A percentile compares a stretch with the other conserved stretches of the same genome.
phyloP scores from a whole-genome alignment of 371 early-diverging fungal genomes.

The Rhizopus stolonifer region DNA sequence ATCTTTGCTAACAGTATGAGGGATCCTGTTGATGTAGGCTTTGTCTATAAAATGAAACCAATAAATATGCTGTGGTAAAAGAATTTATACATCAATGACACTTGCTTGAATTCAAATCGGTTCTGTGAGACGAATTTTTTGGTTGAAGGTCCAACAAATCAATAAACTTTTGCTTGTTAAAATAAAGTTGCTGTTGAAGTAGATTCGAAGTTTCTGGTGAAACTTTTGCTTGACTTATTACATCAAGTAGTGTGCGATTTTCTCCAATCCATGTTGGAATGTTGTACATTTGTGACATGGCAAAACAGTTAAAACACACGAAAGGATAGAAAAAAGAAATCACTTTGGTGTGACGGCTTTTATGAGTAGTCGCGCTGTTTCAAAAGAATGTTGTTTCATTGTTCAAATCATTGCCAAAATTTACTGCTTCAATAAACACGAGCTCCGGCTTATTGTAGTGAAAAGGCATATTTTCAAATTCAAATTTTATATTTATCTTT shows the following conservation, averaged over 20 bases:
- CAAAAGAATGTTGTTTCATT: too few relatives aligned
- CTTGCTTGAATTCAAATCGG: constrained; percentile 53
- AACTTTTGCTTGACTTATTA: constrained; percentile 33
- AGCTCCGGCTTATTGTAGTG: too few relatives aligned
- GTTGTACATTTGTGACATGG: constrained; percentile 3
- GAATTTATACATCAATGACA: not conserved
- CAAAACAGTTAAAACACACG: not conserved
- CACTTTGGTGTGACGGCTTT: not conserved
- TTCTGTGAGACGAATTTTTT: constrained; percentile 48
- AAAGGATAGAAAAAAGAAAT: not conserved
- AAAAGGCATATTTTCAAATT: too few relatives aligned
- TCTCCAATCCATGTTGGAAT: constrained; percentile 33
- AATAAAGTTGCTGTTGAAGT: constrained; percentile 28
- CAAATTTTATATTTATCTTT: too few relatives aligned
- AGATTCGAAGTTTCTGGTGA: constrained; percentile 16
- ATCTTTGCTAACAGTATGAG: constrained; percentile 64
- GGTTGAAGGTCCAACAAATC: constrained; percentile 48
- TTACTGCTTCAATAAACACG: too few relatives aligned
- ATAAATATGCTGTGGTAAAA: not conserved
- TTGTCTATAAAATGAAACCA: constrained; percentile 23
- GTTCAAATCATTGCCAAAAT: too few relatives aligned
- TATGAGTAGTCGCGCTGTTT: not conserved
- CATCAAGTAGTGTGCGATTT: constrained; percentile 25
- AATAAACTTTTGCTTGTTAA: constrained; percentile 37
- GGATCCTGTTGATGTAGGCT: constrained; percentile 52